A percentile compares a stretch with the other conserved stretches of the same genome.
Conservation (phyloP, 768 basidiomycete species). For the Favolaschia claudopus region DNA sequence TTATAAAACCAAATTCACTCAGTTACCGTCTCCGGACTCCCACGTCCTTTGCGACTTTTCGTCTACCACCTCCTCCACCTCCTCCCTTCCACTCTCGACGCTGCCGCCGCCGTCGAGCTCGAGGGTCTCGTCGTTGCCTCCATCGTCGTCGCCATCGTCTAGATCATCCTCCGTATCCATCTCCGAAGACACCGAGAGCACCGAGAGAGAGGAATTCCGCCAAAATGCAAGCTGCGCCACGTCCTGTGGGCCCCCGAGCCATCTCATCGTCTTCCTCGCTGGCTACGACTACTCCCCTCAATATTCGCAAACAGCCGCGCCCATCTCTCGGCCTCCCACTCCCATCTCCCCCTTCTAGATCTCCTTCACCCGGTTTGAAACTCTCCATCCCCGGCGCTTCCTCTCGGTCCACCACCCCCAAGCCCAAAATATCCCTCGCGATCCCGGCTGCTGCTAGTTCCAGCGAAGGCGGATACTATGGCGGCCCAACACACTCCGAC, state of each 20-base stretch:
- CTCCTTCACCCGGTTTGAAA: constrained; percentile 37
- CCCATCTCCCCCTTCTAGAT: constrained; percentile 33
- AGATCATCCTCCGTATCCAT: no score
- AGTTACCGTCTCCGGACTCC: no score
- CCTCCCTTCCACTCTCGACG: no score
- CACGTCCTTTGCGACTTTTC: no score
- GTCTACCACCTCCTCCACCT: no score
- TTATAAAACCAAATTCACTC: no score
- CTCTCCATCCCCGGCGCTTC: constrained; percentile 36
- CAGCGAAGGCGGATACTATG: constrained; percentile 50
- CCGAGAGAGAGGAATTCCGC: no score
- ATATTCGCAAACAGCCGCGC: constrained; percentile 37
- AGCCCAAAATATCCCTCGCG: constrained; percentile 37
- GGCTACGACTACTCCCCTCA: constrained; percentile 39
- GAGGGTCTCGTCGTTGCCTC: no score
- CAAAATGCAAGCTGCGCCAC: constrained; percentile 39
- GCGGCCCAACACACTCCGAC: constrained; percentile 44
- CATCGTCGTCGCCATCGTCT: no score
- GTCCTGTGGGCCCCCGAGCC: constrained; percentile 46
- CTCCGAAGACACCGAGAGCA: no score
- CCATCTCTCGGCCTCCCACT: constrained; percentile 20
- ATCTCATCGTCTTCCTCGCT: constrained; percentile 24
- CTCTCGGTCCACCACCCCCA: constrained; percentile 39
- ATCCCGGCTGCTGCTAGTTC: constrained; percentile 40
- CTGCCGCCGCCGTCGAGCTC: no score